Conservation (phyloP, 2,329 filamentous ascomycete genomes). For the Colletotrichum coccodes region DNA sequence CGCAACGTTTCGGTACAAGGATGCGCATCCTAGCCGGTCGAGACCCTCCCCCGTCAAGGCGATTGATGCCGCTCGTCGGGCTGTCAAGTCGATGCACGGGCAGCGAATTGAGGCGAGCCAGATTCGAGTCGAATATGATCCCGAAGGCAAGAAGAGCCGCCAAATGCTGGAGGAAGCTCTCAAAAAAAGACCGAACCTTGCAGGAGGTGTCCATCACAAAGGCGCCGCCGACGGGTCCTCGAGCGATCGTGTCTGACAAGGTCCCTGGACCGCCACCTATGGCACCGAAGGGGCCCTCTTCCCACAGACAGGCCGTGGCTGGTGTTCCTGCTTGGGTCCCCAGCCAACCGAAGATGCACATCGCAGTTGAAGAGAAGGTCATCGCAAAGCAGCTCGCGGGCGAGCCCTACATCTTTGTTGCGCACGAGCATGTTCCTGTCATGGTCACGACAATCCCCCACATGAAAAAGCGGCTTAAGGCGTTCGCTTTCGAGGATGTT, state of each 20-base stretch:
- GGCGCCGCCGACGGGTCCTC: constrained; percentile 49
- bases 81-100: constrained; percentile 80
- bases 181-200: constrained; percentile 67
- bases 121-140: constrained; percentile 88
- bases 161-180: constrained; percentile 81
- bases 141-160: constrained; percentile 84
- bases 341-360: constrained; percentile 58
- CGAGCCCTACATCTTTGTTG: constrained; percentile 90
- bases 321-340: constrained; percentile 47
- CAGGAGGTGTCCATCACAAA: constrained; percentile 44
- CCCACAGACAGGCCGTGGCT: constrained; percentile 50
- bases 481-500: constrained; percentile 83
- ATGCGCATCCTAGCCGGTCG: constrained; percentile 67
- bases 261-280: constrained; percentile 78
- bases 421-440: constrained; percentile 87
- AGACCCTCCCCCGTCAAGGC: constrained; percentile 70
- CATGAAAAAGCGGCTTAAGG: constrained; percentile 88
- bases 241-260: constrained; percentile 47
- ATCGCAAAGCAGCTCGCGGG: constrained; percentile 77
- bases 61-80: constrained; percentile 82
- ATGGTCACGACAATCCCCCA: constrained; percentile 87
- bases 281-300: constrained; percentile 87
- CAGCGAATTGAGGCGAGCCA: constrained; percentile 81
- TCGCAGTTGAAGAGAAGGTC: constrained; percentile 71
- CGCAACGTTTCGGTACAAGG: constrained; percentile 89